phyloP scores from a whole-genome alignment of 164 flowering plant genomes.

The Berberis vulgaris region DNA sequence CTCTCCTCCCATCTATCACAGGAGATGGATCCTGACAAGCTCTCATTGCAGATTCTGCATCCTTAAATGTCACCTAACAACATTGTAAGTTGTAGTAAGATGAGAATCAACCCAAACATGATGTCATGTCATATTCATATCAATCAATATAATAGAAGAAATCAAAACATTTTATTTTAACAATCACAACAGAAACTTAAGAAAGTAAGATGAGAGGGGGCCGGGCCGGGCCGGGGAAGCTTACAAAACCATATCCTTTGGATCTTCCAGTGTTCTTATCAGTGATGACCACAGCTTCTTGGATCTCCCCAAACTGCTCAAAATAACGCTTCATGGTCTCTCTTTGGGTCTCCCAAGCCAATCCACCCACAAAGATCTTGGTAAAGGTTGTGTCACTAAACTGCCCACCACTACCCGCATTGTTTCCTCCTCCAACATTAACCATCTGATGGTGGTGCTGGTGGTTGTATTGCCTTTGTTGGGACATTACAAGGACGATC shows the following conservation, averaged over 20 bases:
- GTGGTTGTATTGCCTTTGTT: constrained; percentile 32
- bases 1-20: constrained; percentile 61
- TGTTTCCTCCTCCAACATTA: constrained; percentile 31
- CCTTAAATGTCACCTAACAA: constrained; percentile 52
- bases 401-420: constrained; percentile 20
- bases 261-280: constrained; percentile 61
- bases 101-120: not conserved
- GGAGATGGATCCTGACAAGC: constrained; percentile 65
- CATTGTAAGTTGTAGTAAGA: not conserved
- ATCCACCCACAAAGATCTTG: constrained; percentile 61
- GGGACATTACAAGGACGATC: constrained; percentile 31
- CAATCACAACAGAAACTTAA: too few species aligned
- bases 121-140: not conserved
- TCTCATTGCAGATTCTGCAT: constrained; percentile 52
- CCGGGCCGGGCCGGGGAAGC: constrained; percentile 5
- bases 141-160: too few species aligned
- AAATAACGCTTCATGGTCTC: constrained; percentile 59
- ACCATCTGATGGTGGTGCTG: constrained; percentile 6
- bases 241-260: constrained; percentile 68
- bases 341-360: constrained; percentile 69
- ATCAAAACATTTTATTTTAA: too few species aligned
- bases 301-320: constrained; percentile 67
- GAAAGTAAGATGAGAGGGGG: too few species aligned
- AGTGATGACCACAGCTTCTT: constrained; percentile 59
- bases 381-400: constrained; percentile 50